phyloP scores from a whole-genome alignment of 345 rosid species.

The Citrus sinensis region DNA sequence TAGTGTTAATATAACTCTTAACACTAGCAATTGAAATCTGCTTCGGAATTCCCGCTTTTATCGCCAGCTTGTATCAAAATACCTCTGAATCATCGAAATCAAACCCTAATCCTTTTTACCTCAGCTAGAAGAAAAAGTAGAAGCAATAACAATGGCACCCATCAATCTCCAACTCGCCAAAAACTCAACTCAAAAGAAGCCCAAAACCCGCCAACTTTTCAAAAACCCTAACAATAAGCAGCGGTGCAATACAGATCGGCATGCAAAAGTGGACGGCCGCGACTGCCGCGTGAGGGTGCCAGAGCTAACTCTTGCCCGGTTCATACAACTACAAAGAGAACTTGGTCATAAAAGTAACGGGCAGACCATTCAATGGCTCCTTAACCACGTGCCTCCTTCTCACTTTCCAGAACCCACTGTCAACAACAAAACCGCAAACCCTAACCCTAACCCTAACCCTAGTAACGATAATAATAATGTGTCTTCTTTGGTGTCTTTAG shows the following conservation, averaged over 20 bases:
- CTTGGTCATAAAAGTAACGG: constrained; percentile 26
- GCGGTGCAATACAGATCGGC: constrained; percentile 21
- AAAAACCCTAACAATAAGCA: not conserved
- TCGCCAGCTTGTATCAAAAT: no score
- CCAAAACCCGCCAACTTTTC: not conserved
- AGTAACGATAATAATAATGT: not conserved
- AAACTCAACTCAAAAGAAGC: not conserved
- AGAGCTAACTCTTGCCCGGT: constrained; percentile 7
- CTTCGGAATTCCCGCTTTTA: no score
- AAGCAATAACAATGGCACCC: not conserved
- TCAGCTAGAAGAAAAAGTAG: not conserved
- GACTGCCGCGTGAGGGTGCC: constrained; percentile 22
- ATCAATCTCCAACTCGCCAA: not conserved
- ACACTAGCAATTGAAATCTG: not conserved
- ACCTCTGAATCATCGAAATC: no score
- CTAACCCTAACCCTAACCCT: not conserved
- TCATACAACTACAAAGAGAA: constrained; percentile 25
- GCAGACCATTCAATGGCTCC: constrained; percentile 38
- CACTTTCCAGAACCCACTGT: not conserved
- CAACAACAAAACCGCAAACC: not conserved
- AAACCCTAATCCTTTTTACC: no score
- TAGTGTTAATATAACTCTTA: not conserved
- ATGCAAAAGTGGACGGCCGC: constrained; percentile 24
- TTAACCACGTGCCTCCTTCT: constrained; percentile 15
- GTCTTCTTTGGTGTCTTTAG: not conserved